Percentiles rank a stretch among this genome's conserved stretches.
Conservation (phyloP, 192 early-diverging fungal genomes). For the Coemansia sp. region DNA sequence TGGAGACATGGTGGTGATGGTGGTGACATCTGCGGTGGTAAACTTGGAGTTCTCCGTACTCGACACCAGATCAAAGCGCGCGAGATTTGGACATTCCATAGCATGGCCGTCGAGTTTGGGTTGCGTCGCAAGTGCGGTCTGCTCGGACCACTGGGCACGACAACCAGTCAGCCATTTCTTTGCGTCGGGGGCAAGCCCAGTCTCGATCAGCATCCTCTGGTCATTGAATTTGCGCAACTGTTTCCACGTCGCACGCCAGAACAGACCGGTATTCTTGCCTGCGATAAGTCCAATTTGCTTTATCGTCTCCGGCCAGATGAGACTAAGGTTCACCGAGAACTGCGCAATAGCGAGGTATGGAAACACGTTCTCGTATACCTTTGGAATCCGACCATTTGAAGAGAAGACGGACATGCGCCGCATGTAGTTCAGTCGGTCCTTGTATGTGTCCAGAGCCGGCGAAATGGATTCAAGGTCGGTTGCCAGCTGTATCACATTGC, state of each 20-base stretch:
- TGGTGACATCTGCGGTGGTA: background rate
- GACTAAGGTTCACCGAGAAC: constrained; percentile 79
- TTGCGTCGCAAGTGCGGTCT: constrained; percentile 8
- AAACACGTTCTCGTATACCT: constrained; percentile 69
- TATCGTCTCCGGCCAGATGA: constrained; percentile 79
- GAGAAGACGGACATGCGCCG: constrained; percentile 69
- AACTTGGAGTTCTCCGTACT: constrained; percentile 15
- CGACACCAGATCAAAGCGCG: constrained; percentile 28
- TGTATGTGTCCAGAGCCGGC: constrained; percentile 63
- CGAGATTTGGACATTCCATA: constrained; percentile 38
- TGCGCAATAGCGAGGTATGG: constrained; percentile 65
- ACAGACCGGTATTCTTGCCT: constrained; percentile 53
- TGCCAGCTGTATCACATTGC: constrained; percentile 58
- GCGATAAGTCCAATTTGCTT: constrained; percentile 60
- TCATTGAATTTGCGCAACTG: constrained; percentile 63
- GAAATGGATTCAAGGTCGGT: constrained; percentile 63
- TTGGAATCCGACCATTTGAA: constrained; percentile 62
- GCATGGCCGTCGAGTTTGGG: constrained; percentile 42
- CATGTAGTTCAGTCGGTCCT: constrained; percentile 80
- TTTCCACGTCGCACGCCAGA: constrained; percentile 64
- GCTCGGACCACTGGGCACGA: constrained; percentile 13
- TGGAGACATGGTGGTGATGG: background rate
- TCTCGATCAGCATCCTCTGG: constrained; percentile 58
- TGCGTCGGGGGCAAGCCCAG: constrained; percentile 40
- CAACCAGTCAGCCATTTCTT: constrained; percentile 25